phyloP scores from a whole-genome alignment of 106 monocot species.

The Agapanthus africanus region DNA sequence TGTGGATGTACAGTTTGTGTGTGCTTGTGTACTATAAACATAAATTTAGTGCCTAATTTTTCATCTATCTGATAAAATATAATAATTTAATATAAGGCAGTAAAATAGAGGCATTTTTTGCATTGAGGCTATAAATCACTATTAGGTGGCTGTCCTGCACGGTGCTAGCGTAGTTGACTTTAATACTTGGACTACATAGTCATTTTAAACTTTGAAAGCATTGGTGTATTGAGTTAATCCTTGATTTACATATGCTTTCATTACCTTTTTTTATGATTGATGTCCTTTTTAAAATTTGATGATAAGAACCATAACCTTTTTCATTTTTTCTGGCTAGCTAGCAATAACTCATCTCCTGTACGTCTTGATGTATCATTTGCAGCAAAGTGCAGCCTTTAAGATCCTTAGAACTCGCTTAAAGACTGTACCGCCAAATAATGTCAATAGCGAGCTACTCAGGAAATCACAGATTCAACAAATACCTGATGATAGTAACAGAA shows the following conservation, averaged over 20 bases:
- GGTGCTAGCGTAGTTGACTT: not conserved
- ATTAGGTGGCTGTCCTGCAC: not conserved
- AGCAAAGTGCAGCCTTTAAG: constrained; percentile 97
- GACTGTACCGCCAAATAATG: constrained; percentile 51
- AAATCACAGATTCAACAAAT: constrained; percentile 27
- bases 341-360: not conserved
- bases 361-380: constrained; percentile 13
- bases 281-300: not conserved
- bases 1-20: too few species aligned
- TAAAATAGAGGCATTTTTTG: too few species aligned
- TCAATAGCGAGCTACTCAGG: constrained; percentile 27
- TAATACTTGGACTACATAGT: not conserved
- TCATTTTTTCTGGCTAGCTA: not conserved
- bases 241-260: too few species aligned
- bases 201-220: too few species aligned
- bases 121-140: not conserved
- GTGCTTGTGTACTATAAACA: too few species aligned
- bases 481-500: constrained; percentile 20
- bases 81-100: too few species aligned
- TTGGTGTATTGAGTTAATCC: too few species aligned
- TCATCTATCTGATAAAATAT: too few species aligned
- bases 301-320: not conserved
- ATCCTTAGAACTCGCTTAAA: constrained; percentile 82
- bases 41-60: too few species aligned
- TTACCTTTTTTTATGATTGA: too few species aligned